Evolutionary conservation across 164 flowering plant genomes (phyloP).

Genomic region (Berberis vulgaris): DNA sequence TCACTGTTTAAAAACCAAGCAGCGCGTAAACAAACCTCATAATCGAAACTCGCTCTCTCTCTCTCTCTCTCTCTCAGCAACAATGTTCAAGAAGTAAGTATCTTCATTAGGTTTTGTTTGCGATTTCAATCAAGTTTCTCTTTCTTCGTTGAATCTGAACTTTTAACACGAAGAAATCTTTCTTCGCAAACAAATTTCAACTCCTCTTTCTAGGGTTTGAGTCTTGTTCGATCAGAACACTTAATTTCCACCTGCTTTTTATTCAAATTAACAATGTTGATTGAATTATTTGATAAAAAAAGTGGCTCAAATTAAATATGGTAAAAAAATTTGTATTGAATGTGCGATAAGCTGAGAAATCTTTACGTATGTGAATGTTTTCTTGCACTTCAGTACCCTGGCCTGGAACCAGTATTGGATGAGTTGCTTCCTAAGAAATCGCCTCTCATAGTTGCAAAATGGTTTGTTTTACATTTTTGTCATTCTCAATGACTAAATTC

Average conservation of each 20-base stretch:
- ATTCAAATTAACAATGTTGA: no score
- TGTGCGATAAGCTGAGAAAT: no score
- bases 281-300: no score
- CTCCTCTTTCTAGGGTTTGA: no score
- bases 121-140: no score
- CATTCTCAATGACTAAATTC: background rate
- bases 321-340: no score
- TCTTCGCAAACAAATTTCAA: no score
- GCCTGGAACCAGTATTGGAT: conserved; percentile 87
- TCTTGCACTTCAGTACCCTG: conserved; percentile 63
- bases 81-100: conserved; percentile 26
- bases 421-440: conserved; percentile 94
- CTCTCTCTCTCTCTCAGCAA: conserved; percentile 2
- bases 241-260: no score
- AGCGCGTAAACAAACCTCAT: background rate
- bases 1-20: background rate
- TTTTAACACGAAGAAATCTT: no score
- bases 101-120: background rate
- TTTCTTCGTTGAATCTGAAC: no score
- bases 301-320: no score
- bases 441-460: conserved; percentile 88
- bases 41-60: background rate
- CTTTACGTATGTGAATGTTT: conserved; percentile 2
- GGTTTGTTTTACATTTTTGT: conserved; percentile 30
- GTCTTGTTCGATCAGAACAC: no score